These are phyloP conservation scores for Chlorella sp. DNA, from an alignment of 139 green algal species.

Conservation along the genomic window DNA sequence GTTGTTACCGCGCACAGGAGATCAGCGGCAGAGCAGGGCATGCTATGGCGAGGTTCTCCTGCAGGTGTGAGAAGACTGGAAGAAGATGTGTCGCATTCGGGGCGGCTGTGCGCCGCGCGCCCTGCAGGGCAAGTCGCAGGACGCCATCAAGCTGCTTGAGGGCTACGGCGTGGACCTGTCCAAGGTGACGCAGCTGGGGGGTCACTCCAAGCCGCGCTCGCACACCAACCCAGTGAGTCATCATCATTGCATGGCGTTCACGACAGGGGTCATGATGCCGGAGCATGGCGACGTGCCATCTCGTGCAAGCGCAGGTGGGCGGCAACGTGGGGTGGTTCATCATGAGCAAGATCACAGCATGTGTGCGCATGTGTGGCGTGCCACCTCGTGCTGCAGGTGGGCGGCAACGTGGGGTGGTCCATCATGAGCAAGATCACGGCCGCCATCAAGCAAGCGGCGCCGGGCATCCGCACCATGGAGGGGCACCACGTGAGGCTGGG, in stretches of 20 bases:
- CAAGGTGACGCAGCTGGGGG: slow-evolving; percentile 46
- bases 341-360: slow-evolving; percentile 47
- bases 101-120: no score
- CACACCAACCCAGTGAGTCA: slow-evolving; percentile 9
- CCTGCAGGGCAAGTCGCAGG: slow-evolving; percentile 32
- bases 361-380: no score
- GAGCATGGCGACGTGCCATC: no score
- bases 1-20: no score
- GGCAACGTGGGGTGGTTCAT: slow-evolving; percentile 56
- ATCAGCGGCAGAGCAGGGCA: no score
- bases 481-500: not conserved
- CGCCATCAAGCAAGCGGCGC: slow-evolving; percentile 6
- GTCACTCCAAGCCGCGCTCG: slow-evolving; percentile 36
- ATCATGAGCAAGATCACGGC: slow-evolving; percentile 43
- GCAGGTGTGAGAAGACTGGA: no score
- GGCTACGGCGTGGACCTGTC: slow-evolving; percentile 34
- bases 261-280: no score
- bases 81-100: no score
- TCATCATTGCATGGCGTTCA: no score
- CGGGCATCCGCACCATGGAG: not conserved
- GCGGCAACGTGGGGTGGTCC: slow-evolving; percentile 52
- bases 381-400: slow-evolving; percentile 8
- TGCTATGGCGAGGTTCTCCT: no score
- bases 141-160: slow-evolving; percentile 40
- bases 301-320: slow-evolving; percentile 25